phyloP scores from a whole-genome alignment of 176 grass and related monocot species.

The Musa beccarii region DNA sequence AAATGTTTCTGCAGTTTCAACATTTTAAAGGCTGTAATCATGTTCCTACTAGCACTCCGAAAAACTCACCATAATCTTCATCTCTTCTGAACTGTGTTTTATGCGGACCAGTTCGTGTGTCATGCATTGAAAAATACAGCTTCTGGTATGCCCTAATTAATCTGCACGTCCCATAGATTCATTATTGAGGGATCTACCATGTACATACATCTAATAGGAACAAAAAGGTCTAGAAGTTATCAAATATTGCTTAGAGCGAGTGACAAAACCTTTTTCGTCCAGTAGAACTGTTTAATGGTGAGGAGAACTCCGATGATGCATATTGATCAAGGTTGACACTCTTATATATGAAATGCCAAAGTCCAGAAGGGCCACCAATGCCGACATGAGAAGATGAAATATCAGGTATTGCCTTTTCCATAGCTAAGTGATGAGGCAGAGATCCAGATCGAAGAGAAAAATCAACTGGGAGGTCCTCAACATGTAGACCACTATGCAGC shows the following conservation, averaged over 20 bases:
- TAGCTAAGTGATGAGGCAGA: background rate
- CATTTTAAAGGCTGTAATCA: background rate
- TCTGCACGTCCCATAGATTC: slow-evolving; percentile 34
- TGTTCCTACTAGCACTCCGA: background rate
- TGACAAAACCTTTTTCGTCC: slow-evolving; percentile 72
- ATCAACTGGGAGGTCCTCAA: slow-evolving; percentile 66
- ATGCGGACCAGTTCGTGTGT: slow-evolving; percentile 73
- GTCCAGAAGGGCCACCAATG: slow-evolving; percentile 74
- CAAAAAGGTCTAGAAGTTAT: background rate
- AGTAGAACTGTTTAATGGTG: slow-evolving; percentile 45
- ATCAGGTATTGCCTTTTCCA: slow-evolving; percentile 21
- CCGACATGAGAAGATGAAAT: slow-evolving; percentile 30
- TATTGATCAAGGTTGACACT: slow-evolving; percentile 85
- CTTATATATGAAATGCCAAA: slow-evolving; percentile 97
- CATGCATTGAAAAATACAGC: slow-evolving; percentile 84
- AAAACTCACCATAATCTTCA: slow-evolving; percentile 79
- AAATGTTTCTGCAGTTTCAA: background rate
- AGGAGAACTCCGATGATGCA: slow-evolving; percentile 72
- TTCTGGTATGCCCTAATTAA: slow-evolving; percentile 89
- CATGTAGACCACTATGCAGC: slow-evolving; percentile 44
- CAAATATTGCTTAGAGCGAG: slow-evolving; percentile 3
- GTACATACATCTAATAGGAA: background rate
- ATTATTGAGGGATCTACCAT: slow-evolving; percentile 1
- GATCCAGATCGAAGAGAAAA: slow-evolving; percentile 25
- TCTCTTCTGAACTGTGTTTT: slow-evolving; percentile 95